Evolutionary conservation across 2,329 filamentous ascomycete genomes (phyloP), one percentile per base, ranked within the genome.

Genomic region (Magnaporthiopsis incrustans): DNA sequence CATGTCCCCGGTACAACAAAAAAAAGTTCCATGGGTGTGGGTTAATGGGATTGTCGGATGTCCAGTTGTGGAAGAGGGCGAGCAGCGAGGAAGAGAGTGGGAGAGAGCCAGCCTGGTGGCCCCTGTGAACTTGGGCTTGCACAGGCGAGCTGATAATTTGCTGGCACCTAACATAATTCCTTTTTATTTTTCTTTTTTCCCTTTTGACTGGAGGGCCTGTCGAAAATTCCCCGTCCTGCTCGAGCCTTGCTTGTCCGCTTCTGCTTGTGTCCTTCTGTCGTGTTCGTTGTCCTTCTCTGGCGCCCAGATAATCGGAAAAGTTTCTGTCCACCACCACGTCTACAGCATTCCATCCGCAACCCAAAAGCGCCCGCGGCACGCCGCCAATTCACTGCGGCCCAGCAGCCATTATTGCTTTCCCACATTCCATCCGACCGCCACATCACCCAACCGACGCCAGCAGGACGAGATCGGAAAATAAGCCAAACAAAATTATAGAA

Each of bases 1-100:
- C 64, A 64, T 59, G 64, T 65, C 66, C 27, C 57, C 18, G n/a
- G 27, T 64, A 64, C 65, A 33, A 25, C 18, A 25, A 65, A 35
- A 25, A 30, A 63, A 61, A 59, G 58, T 30, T 63, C 62, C 30
- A 59, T 61, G 44, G 44, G 44, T 53, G 44, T 22, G 44, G 44
- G 44, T 53, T 53, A 53, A 53, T 53, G 44, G 44, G 44, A 53
- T 53, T 25, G 18, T 53, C 44, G 44, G 44, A 53, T 25, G 44
- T 44, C 38, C 38, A 4, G 15, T 44, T 58, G 57, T 59, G 25
- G 50, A 25, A 18, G 26, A 27, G 25, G 56, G 59, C n/a, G 33
- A 59, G 59, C 38, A 25, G 32, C 32, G 25, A 38, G 33, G 30
- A 59, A 18, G 61, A 27, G 53, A 61, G 61, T 26, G 26, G 15